phyloP scores from a whole-genome alignment of 2,329 filamentous ascomycete species.

The Aurifilum marmelostoma region DNA sequence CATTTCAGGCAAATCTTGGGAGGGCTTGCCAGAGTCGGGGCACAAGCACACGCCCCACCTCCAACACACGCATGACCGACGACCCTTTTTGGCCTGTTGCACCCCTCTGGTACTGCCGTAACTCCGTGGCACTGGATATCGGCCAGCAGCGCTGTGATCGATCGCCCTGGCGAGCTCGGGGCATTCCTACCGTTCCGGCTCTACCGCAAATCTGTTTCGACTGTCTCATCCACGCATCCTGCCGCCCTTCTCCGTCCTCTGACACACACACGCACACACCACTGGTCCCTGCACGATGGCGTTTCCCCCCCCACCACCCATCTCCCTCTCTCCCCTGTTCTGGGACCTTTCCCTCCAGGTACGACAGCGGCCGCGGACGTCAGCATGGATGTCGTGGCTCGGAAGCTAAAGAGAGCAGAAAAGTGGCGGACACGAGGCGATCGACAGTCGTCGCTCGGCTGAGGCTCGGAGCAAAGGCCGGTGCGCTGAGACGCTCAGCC shows the following conservation, averaged over 20 bases:
- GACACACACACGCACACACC: not conserved
- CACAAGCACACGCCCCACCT: not conserved
- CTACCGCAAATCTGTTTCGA: conserved; percentile 17
- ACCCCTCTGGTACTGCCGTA: not conserved
- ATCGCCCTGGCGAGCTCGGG: not conserved
- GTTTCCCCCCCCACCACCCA: not conserved
- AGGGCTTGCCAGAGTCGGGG: conserved; percentile 1
- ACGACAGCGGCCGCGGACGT: not conserved
- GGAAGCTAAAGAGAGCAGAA: not conserved
- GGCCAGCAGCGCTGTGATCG: not conserved
- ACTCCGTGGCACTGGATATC: not conserved
- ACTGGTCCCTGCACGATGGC: not conserved
- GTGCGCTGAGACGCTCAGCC: not conserved
- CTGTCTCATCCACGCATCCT: conserved; percentile 18
- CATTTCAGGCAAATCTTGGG: conserved; percentile 1
- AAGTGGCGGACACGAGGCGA: not conserved
- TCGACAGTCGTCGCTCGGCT: not conserved
- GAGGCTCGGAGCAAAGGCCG: conserved; percentile 10
- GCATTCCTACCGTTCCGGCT: conserved; percentile 10
- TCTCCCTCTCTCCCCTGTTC: not conserved
- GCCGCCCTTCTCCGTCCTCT: not conserved
- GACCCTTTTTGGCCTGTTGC: not conserved
- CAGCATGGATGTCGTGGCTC: not conserved
- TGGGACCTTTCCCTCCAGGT: not conserved
- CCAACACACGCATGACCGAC: conserved; percentile 1